Conservation (phyloP, 2,329 filamentous ascomycete genomes). For the Microsporum audouinii region DNA sequence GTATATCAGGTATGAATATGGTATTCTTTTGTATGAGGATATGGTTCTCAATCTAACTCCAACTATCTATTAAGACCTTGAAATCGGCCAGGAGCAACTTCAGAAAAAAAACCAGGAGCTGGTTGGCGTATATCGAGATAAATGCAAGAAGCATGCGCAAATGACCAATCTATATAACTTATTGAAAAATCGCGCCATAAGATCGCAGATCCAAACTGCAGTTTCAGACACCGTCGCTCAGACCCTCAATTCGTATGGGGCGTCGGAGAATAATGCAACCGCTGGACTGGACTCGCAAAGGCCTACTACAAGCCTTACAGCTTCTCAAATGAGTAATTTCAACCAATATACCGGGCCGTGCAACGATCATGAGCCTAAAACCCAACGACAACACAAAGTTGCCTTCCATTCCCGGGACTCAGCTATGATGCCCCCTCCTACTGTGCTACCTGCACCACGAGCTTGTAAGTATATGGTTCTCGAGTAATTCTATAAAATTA, state of each 20-base stretch:
- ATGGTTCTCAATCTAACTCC: background rate
- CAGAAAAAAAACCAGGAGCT: conserved; percentile 63
- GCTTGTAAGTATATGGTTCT: conserved; percentile 16
- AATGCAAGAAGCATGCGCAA: conserved; percentile 56
- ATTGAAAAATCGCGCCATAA: conserved; percentile 46
- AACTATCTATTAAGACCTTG: conserved; percentile 37
- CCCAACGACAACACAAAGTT: conserved; percentile 31
- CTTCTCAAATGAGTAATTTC: conserved; percentile 17
- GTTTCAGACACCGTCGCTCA: conserved; percentile 43
- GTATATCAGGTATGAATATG: conserved; percentile 44
- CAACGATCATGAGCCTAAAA: conserved; percentile 23
- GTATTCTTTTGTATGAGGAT: background rate
- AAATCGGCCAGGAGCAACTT: conserved; percentile 51
- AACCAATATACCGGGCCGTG: conserved; percentile 16
- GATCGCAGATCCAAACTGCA: conserved; percentile 43
- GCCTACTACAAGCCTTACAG: conserved; percentile 16
- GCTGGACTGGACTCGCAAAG: conserved; percentile 12
- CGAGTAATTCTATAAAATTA: background rate
- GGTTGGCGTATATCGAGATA: conserved; percentile 54
- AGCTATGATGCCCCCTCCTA: conserved; percentile 24
- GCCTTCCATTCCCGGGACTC: conserved; percentile 19
- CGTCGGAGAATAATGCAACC: conserved; percentile 14
- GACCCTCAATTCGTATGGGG: conserved; percentile 30
- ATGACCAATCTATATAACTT: conserved; percentile 51
- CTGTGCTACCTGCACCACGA: conserved; percentile 15